Evolutionary conservation across 768 basidiomycete species (phyloP).

Genomic region (Jaapia argillacea): DNA sequence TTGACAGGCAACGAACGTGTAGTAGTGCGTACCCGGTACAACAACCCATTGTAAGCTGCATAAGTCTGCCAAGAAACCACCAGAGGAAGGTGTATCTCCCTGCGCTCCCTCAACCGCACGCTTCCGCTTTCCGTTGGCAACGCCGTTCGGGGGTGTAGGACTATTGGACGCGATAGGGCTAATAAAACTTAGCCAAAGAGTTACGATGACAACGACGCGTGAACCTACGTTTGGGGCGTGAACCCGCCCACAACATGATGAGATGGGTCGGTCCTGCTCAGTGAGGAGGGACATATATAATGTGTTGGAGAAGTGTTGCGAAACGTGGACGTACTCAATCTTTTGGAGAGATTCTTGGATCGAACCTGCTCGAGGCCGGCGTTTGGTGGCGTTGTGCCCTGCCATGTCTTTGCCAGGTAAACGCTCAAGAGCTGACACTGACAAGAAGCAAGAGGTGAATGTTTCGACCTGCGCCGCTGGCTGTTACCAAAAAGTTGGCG

Average conservation of each 20-base stretch:
- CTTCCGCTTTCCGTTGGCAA: neutral
- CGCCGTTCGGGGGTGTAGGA: neutral
- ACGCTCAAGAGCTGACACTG: no score
- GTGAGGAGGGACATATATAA: constrained; percentile 3
- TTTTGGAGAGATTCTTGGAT: constrained; percentile 6
- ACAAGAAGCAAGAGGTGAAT: no score
- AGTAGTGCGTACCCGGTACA: constrained; percentile 46
- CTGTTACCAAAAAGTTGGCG: neutral
- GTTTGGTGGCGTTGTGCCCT: neutral
- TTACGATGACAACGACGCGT: neutral
- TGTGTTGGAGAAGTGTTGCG: constrained; percentile 2
- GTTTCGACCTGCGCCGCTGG: no score
- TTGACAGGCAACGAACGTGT: neutral
- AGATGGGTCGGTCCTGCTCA: constrained; percentile 36
- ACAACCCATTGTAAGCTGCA: constrained; percentile 58
- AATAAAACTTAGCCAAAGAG: no score
- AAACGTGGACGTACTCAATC: constrained; percentile 17
- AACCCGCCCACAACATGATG: constrained; percentile 59
- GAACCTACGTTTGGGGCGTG: constrained; percentile 49
- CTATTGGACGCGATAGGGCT: no score
- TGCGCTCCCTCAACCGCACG: neutral
- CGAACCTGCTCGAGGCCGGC: neutral
- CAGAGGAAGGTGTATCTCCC: constrained; percentile 5
- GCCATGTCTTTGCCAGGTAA: no score
- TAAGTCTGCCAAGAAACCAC: constrained; percentile 42